Conservation (phyloP, 306 rosid genomes). For the Urtica urens region DNA sequence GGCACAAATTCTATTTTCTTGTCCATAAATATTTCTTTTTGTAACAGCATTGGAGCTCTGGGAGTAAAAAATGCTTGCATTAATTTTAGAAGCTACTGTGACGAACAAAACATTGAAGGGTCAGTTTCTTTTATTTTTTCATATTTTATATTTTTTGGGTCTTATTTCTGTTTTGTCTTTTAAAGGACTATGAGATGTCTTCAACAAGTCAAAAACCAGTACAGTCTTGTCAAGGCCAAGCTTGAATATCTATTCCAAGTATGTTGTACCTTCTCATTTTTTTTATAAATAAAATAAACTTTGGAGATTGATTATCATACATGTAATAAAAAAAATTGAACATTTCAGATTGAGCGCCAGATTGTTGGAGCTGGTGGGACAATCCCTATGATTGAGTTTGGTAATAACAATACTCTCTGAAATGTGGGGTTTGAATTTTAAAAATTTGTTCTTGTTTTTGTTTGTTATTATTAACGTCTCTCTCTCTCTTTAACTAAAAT, state of each 20-base stretch:
- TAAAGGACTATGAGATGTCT: constrained; percentile 76
- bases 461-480: constrained; percentile 12
- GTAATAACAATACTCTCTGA: constrained; percentile 4
- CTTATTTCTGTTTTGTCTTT: not conserved
- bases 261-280: not conserved
- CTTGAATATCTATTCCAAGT: constrained; percentile 49
- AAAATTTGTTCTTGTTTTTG: constrained; percentile 19
- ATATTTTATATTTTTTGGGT: not conserved
- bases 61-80: constrained; percentile 76
- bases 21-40: constrained; percentile 15
- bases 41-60: constrained; percentile 77
- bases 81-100: constrained; percentile 73
- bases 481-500: constrained; percentile 23
- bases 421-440: constrained; percentile 19
- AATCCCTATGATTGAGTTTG: constrained; percentile 44
- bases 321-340: too few relatives aligned
- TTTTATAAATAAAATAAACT: not conserved
- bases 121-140: constrained; percentile 30
- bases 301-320: not conserved
- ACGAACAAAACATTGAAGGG: constrained; percentile 74
- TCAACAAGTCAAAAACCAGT: constrained; percentile 83
- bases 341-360: constrained; percentile 90
- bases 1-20: too few relatives aligned
- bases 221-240: constrained; percentile 70
- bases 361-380: constrained; percentile 92